Percentiles rank a stretch among this genome's conserved stretches.
Evolutionary conservation across 345 rosid species (phyloP).

Genomic region (Gossypium raimondii): DNA sequence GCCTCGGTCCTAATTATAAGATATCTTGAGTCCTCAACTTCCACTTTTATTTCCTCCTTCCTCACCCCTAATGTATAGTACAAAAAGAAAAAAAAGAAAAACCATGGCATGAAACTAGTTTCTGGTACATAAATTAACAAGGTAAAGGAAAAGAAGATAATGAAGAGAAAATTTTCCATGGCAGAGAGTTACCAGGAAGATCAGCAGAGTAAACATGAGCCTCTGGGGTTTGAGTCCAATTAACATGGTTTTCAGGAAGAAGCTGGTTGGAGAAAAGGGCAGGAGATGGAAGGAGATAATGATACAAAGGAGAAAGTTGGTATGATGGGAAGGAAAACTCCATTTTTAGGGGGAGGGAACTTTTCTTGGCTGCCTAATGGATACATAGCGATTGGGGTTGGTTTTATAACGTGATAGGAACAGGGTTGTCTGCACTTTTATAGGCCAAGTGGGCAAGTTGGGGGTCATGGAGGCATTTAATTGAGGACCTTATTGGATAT

Average conservation of each 20-base stretch:
- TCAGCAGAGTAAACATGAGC: constrained; percentile 68
- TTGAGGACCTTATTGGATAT: constrained; percentile 7
- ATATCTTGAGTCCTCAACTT: constrained; percentile 67
- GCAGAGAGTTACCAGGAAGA: constrained; percentile 47
- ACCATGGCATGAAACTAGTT: neutral
- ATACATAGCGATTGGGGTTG: neutral
- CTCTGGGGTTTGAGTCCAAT: constrained; percentile 64
- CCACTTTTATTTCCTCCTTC: constrained; percentile 71
- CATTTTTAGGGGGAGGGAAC: constrained; percentile 25
- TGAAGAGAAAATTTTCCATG: neutral
- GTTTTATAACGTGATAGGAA: neutral
- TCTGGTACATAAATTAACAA: neutral
- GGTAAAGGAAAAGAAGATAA: neutral
- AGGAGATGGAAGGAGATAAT: constrained; percentile 31
- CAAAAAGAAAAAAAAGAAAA: constrained; percentile 11
- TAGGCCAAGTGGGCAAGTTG: constrained; percentile 6
- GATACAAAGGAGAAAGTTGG: constrained; percentile 43
- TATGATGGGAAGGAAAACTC: constrained; percentile 29
- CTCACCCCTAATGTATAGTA: constrained; percentile 46
- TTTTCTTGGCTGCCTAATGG: neutral
- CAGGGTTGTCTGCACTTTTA: neutral
- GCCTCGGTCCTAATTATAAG: constrained; percentile 59
- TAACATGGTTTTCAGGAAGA: constrained; percentile 49
- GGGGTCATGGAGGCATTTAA: neutral
- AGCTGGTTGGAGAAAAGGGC: constrained; percentile 24